Evolutionary conservation across 768 basidiomycete species (phyloP).

Genomic region (Baorangia bicolor): DNA sequence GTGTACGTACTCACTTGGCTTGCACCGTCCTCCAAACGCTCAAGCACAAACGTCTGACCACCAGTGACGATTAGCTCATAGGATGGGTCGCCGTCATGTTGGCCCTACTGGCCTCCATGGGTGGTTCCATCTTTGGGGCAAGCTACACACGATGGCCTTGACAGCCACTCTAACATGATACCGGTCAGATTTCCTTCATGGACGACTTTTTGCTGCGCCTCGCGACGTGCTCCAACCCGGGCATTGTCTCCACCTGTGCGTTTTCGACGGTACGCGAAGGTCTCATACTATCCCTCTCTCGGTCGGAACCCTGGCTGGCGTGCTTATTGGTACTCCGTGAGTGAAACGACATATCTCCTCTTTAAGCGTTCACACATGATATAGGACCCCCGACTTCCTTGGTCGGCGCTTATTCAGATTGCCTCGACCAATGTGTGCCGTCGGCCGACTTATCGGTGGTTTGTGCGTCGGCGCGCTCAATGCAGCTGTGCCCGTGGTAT

Average conservation of each 20-base stretch:
- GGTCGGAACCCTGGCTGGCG: slow-evolving; percentile 67
- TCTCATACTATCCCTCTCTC: slow-evolving; percentile 71
- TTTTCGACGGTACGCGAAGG: slow-evolving; percentile 60
- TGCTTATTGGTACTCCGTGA: slow-evolving; percentile 59
- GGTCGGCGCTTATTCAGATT: slow-evolving; percentile 63
- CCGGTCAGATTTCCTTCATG: slow-evolving; percentile 78
- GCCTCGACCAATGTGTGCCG: slow-evolving; percentile 47
- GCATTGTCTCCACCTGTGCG: slow-evolving; percentile 42
- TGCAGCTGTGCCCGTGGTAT: slow-evolving; percentile 64
- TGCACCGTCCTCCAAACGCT: neutral
- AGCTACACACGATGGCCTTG: slow-evolving; percentile 5
- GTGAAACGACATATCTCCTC: slow-evolving; percentile 24
- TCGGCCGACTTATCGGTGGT: slow-evolving; percentile 66
- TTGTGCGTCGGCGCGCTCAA: slow-evolving; percentile 67
- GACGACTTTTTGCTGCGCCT: slow-evolving; percentile 65
- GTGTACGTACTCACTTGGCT: slow-evolving; percentile 7
- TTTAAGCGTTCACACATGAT: neutral
- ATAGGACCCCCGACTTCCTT: slow-evolving; percentile 60
- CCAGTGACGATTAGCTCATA: slow-evolving; percentile 59
- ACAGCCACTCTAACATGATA: slow-evolving; percentile 50
- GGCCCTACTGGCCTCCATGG: slow-evolving; percentile 68
- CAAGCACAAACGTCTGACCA: no score
- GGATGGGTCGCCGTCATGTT: slow-evolving; percentile 63
- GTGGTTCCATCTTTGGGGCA: slow-evolving; percentile 62
- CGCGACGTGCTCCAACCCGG: slow-evolving; percentile 45